A percentile compares a stretch with the other conserved stretches of the same genome.
Evolutionary conservation across 2,329 filamentous ascomycete species (phyloP).

Genomic region (Phoma herbarum): DNA sequence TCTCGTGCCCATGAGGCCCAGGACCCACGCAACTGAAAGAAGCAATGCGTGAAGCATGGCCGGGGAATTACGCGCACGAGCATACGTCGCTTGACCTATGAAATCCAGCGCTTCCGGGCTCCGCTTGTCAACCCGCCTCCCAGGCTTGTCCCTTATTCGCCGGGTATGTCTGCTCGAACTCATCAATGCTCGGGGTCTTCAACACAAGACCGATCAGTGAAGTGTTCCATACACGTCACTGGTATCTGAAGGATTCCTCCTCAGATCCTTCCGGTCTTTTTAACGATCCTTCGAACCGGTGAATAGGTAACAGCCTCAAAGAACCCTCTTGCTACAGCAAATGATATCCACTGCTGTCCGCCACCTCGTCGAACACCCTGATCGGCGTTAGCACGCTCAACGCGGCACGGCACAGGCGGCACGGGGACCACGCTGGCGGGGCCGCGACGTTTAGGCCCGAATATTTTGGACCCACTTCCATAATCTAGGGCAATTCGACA

Average conservation of each 20-base stretch:
- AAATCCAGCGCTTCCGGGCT: neutral
- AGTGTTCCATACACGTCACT: neutral
- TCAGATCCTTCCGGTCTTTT: neutral
- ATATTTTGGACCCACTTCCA: neutral
- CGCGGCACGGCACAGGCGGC: slow-evolving; percentile 11
- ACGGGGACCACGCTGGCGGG: slow-evolving; percentile 13
- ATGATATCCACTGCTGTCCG: neutral
- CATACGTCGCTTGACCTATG: neutral
- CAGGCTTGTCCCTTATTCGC: neutral
- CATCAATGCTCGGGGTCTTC: neutral
- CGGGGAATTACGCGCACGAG: neutral
- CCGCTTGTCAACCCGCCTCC: neutral
- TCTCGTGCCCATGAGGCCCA: neutral
- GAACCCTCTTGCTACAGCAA: neutral
- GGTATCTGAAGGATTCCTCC: neutral
- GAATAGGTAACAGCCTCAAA: neutral
- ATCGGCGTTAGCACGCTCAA: slow-evolving; percentile 10
- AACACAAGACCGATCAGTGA: neutral
- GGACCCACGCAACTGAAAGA: neutral
- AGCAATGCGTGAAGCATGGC: neutral
- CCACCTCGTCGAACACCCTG: neutral
- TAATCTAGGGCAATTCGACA: neutral
- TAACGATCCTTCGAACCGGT: neutral
- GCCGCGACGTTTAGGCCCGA: slow-evolving; percentile 12
- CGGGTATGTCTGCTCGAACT: neutral